A percentile compares a stretch with the other conserved stretches of the same genome.
Conservation (phyloP, 192 early-diverging fungal genomes). For the Blastocladiella britannica region DNA sequence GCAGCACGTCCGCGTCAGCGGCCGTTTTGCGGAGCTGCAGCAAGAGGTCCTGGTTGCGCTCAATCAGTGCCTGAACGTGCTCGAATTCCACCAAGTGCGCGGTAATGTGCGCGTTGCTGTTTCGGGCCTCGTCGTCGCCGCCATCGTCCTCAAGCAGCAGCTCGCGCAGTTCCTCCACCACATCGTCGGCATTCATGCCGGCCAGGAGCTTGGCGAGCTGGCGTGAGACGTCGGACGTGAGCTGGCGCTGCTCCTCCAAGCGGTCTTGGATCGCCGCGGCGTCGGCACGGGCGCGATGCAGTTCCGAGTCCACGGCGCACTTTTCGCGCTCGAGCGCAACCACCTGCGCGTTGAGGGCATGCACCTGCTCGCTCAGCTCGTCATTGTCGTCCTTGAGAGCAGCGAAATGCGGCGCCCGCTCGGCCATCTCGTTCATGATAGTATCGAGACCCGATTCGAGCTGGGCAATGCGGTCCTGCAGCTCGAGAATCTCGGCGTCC, state of each 20-base stretch:
- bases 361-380: neutral
- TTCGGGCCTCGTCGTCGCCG: neutral
- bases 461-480: neutral
- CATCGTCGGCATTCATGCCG: neutral
- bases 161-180: neutral
- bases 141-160: neutral
- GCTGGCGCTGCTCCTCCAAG: neutral
- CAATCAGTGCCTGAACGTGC: neutral
- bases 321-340: neutral
- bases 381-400: neutral
- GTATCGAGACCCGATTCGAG: neutral
- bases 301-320: neutral
- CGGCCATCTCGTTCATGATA: neutral
- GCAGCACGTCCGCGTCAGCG: too few relatives aligned
- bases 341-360: neutral
- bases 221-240: neutral
- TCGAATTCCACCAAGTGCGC: neutral
- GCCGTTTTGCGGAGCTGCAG: too few relatives aligned
- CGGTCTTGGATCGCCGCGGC: neutral
- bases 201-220: neutral
- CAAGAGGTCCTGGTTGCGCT: neutral
- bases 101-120: neutral
- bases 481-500: neutral
- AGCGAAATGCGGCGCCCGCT: neutral
- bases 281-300: neutral